Conservation (phyloP, 352 stramenopile species). For the Globisporangium recalcitrans region DNA sequence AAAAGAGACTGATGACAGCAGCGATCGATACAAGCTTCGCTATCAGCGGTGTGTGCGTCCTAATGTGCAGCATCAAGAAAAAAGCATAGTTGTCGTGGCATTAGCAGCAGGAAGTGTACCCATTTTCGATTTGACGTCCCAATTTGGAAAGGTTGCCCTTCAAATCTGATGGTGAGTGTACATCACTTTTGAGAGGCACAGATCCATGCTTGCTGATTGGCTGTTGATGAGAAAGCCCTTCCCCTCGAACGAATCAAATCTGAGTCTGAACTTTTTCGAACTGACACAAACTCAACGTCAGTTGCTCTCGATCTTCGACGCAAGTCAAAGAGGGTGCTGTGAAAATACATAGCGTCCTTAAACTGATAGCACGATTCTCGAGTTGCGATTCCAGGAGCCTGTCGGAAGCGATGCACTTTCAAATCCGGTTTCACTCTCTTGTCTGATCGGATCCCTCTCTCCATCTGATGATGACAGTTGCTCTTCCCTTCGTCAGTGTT, state of each 20-base stretch:
- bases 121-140: neutral
- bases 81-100: no score
- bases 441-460: neutral
- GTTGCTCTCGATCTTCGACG: neutral
- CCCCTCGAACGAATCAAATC: neutral
- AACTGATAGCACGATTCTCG: no score
- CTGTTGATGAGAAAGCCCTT: neutral
- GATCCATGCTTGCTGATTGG: neutral
- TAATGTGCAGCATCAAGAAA: no score
- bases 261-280: conserved; percentile 7
- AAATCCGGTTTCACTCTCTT: neutral
- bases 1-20: conserved; percentile 3
- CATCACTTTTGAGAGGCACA: neutral
- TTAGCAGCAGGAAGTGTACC: no score
- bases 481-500: neutral
- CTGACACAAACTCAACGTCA: neutral
- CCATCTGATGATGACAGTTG: neutral
- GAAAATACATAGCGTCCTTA: neutral
- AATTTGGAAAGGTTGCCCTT: neutral
- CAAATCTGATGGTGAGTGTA: neutral
- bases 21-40: neutral
- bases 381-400: no score
- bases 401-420: neutral
- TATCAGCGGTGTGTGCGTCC: neutral
- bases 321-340: neutral